Evolutionary conservation across 345 rosid species (phyloP), one percentile per base, ranked within the genome.

Genomic region (Reutealis trisperma): DNA sequence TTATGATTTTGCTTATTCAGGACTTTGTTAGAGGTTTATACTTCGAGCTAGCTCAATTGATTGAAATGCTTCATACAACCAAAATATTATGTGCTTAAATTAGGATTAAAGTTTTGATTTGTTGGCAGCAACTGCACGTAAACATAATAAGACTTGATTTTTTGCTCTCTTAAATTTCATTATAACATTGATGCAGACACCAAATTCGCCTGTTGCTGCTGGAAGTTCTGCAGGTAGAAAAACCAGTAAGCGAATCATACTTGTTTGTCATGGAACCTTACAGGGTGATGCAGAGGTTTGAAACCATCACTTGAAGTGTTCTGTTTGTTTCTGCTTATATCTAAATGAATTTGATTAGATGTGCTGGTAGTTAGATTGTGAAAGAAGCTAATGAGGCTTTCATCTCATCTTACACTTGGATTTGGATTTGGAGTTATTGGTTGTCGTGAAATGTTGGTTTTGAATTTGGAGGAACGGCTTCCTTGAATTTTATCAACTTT

Each of bases 201-300:
- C 99, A 44, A 81, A 77, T 73, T 93, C 97, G 52, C 98, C 99
- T 75, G 77, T 93, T 80, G 92, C 90, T 73, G 75, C 76, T 82
- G 97, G 91, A 79, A 85, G 86, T 82, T 86, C 90, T 63, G 91
- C 58, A 21, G 97, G 99, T 67, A 90, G 97, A 75, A 91, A 89
- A 83, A 55, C 93, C 75, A 73, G 89, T 79, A 89, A 84, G 88
- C 84, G 90, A 84, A 89, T 95, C 67, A 78, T 95, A 79, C 97
- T 95, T 52, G 91, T 93, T 77, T 91, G 93, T 79, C 94, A 90
- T 78, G 99, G 94, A 79, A 78, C 78, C 64, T 83, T 81, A 19
- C 89, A 87, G 79, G 78, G 59, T 64, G 81, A 83, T 73, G 63
- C 80, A 64, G 92, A 89, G 91, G 96, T 91, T 73, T 59, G 79